A percentile compares a stretch with the other conserved stretches of the same genome.
Evolutionary conservation across 352 stramenopile genomes (phyloP).

Genomic region (Globisporangium sylvaticum): DNA sequence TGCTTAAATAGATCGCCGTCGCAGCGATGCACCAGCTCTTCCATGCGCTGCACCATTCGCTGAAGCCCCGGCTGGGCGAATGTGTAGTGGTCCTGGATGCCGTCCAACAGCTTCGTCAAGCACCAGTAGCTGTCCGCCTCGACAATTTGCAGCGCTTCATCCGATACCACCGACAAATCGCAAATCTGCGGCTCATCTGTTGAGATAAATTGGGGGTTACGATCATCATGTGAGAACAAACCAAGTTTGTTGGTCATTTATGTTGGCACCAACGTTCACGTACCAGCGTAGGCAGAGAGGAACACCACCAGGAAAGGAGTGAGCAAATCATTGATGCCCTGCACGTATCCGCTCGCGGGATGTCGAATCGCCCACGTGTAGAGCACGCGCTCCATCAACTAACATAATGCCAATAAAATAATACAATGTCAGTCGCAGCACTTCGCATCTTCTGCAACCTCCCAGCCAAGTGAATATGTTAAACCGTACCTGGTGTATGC

Average conservation of each 20-base stretch:
- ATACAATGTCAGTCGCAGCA: background rate
- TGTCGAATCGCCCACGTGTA: constrained; percentile 99
- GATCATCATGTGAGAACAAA: background rate
- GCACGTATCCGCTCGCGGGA: constrained; percentile 97
- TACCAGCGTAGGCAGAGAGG: constrained; percentile 81
- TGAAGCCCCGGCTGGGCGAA: constrained; percentile 97
- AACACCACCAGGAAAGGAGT: constrained; percentile 98
- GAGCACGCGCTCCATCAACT: constrained; percentile 94
- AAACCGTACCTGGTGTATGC: constrained; percentile 72
- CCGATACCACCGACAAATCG: constrained; percentile 62
- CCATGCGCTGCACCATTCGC: constrained; percentile 96
- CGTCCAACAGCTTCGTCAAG: constrained; percentile 97
- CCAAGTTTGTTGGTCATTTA: background rate
- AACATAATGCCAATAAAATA: constrained; percentile 21
- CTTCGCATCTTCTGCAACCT: background rate
- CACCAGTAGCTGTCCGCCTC: constrained; percentile 99
- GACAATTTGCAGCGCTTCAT: constrained; percentile 75
- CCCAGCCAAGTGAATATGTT: background rate
- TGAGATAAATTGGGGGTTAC: background rate
- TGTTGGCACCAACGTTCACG: background rate
- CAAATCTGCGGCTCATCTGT: constrained; percentile 71
- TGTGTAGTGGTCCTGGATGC: constrained; percentile 99
- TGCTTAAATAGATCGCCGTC: constrained; percentile 94
- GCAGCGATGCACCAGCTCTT: constrained; percentile 96
- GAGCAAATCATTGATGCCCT: constrained; percentile 99